Base-by-base conservation (phyloP, 1,139 yeast species). In the Candida smagusa region DNA sequence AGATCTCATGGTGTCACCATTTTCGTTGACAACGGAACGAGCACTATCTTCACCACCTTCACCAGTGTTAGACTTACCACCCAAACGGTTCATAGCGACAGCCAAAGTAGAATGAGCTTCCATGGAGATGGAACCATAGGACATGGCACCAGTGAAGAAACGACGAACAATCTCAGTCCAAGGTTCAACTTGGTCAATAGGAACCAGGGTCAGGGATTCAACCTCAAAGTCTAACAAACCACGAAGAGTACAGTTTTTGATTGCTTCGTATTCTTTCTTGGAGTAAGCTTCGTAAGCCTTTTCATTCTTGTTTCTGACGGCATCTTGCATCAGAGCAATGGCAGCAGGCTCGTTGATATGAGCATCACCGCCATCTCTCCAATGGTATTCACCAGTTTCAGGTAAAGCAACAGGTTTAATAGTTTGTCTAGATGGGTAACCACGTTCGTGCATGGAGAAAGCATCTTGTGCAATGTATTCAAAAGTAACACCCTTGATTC, bases 11-110 rank as follows among this genome's bases (percentile, higher is more conserved):
- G 97, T 88, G 60, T 92, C 97, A 56, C 97, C 97, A 51, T 86
- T 84, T 36, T 79, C 84, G 45, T 77, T 77, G 28, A 84, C 84
- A 43, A 75, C 71, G 5, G 96, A 85, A 56, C 97, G 78, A 56
- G 92, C 96, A 33, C 95, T 79, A 59, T 92, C 97, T 66, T 92
- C 98, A 72, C 98, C 98, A 73, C 98, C 98, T 72, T 92, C 98
- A 70, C 98, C 98, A 46, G 97, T 90, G 63, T 92, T 92, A 36
- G 96, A 88, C 65, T 89, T 92, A 54, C 97, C 98, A 39, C 97
- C 97, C 50, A 92, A 74, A 64, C 97, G 76, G 71, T 92, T 92
- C 98, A 92, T 92, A 35, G 98, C 98, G 41, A 92, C 95, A 9
- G 98, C 98, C 53, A 92, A 72, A 7, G 98, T 90, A 3, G 97